Conservation (phyloP, 352 stramenopile genomes). For the Phytophthora pisi region DNA sequence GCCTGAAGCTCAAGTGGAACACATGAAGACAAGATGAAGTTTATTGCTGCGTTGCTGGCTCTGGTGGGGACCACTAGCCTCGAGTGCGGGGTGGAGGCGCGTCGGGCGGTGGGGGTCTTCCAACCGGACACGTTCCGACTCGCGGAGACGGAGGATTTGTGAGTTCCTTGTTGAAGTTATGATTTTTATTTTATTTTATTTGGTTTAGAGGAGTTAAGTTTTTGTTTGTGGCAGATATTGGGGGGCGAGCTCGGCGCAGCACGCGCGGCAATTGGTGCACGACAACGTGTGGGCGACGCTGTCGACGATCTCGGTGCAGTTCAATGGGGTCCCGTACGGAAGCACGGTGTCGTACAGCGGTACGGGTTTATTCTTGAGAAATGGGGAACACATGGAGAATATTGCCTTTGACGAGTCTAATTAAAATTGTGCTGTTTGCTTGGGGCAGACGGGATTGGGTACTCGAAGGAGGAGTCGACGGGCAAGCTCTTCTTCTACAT, state of each 20-base stretch:
- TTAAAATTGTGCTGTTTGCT: not conserved
- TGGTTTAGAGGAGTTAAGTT: not conserved
- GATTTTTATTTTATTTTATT: not conserved
- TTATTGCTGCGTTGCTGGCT: constrained; percentile 10
- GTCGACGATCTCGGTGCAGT: constrained; percentile 65
- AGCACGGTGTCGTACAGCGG: constrained; percentile 75
- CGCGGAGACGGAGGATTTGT: constrained; percentile 22
- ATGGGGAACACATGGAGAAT: not conserved
- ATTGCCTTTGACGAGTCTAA: not conserved
- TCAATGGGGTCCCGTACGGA: constrained; percentile 56
- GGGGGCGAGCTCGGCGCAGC: constrained; percentile 33
- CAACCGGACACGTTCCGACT: constrained; percentile 27
- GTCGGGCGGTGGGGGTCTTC: constrained; percentile 15
- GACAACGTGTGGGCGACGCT: constrained; percentile 70
- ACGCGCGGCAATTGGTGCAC: constrained; percentile 70
- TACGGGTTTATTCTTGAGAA: constrained; percentile 21
- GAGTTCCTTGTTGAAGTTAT: not conserved
- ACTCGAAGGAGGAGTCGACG: constrained; percentile 50
- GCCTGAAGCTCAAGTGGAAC: constrained; percentile 16
- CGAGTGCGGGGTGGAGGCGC: constrained; percentile 8
- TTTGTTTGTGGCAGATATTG: constrained; percentile 19
- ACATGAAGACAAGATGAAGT: constrained; percentile 19
- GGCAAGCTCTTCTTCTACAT: constrained; percentile 79
- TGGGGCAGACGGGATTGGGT: constrained; percentile 61
- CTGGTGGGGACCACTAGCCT: constrained; percentile 16